phyloP scores from a whole-genome alignment of 108 stramenopile genomes.

The Stephanodiscus triporus region DNA sequence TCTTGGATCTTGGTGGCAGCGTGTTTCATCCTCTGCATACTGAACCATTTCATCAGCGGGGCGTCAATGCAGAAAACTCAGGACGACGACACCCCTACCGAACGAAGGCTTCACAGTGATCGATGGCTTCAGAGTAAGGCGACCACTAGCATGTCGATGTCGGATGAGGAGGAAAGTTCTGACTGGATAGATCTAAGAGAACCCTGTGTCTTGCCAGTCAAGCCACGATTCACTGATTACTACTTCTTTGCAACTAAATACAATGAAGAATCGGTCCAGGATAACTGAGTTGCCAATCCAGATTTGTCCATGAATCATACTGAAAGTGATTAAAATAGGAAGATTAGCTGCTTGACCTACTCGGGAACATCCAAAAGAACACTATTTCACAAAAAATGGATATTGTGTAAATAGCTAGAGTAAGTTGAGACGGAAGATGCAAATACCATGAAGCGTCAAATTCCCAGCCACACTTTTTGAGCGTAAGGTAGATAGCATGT shows the following conservation, averaged over 20 bases:
- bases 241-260: slow-evolving; percentile 31
- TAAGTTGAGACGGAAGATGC: no score
- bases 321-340: no score
- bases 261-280: not conserved
- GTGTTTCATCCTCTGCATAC: slow-evolving; percentile 15
- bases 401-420: no score
- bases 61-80: slow-evolving; percentile 37
- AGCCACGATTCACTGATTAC: slow-evolving; percentile 42
- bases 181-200: not conserved
- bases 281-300: no score
- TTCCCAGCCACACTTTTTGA: no score
- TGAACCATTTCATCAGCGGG: slow-evolving; percentile 37
- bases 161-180: slow-evolving; percentile 19
- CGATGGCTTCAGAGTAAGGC: slow-evolving; percentile 20
- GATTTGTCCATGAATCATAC: no score
- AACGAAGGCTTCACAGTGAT: slow-evolving; percentile 39
- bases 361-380: no score
- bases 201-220: slow-evolving; percentile 17
- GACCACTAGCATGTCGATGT: slow-evolving; percentile 8
- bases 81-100: slow-evolving; percentile 23
- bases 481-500: no score
- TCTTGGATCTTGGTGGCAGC: slow-evolving; percentile 63
- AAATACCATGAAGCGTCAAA: no score
- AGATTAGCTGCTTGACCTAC: no score
- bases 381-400: no score